Percentiles rank a stretch among this genome's conserved stretches.
Conservation (phyloP, 352 stramenopile species). For the Peronospora farinosa region DNA sequence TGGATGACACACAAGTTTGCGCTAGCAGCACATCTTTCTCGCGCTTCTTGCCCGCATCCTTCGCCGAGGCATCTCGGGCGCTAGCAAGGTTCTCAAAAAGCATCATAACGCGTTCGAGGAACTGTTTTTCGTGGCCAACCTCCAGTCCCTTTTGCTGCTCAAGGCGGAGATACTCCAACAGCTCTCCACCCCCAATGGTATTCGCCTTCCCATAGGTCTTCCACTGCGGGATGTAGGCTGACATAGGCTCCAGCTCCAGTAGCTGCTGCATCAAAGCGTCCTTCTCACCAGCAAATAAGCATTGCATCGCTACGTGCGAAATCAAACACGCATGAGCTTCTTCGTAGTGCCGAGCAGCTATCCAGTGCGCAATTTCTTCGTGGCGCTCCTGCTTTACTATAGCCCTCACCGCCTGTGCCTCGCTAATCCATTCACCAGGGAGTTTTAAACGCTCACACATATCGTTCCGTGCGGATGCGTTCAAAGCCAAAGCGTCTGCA, state of each 20-base stretch:
- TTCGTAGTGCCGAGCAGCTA: conserved; percentile 51
- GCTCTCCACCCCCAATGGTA: conserved; percentile 47
- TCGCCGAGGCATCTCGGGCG: conserved; percentile 29
- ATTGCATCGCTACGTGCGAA: conserved; percentile 46
- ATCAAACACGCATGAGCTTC: conserved; percentile 58
- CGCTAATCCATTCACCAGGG: conserved; percentile 61
- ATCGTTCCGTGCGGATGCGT: conserved; percentile 37
- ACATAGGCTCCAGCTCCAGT: conserved; percentile 48
- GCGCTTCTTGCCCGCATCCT: conserved; percentile 8
- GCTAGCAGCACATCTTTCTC: conserved; percentile 29
- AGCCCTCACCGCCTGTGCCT: conserved; percentile 54
- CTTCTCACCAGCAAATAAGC: conserved; percentile 64
- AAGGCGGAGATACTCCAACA: conserved; percentile 67
- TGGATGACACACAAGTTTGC: conserved; percentile 53
- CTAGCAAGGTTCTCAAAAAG: conserved; percentile 51
- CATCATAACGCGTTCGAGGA: conserved; percentile 51
- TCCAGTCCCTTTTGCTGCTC: conserved; percentile 56
- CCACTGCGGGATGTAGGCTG: conserved; percentile 57
- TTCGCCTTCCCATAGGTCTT: conserved; percentile 41
- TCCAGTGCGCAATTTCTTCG: conserved; percentile 72
- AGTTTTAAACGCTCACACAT: conserved; percentile 45
- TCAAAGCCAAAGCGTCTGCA: conserved; percentile 40
- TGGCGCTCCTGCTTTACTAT: conserved; percentile 42
- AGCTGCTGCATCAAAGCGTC: conserved; percentile 47
- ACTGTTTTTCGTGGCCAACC: conserved; percentile 45